phyloP scores from a whole-genome alignment of 2,329 filamentous ascomycete species.

The Tolypocladium inflatum region DNA sequence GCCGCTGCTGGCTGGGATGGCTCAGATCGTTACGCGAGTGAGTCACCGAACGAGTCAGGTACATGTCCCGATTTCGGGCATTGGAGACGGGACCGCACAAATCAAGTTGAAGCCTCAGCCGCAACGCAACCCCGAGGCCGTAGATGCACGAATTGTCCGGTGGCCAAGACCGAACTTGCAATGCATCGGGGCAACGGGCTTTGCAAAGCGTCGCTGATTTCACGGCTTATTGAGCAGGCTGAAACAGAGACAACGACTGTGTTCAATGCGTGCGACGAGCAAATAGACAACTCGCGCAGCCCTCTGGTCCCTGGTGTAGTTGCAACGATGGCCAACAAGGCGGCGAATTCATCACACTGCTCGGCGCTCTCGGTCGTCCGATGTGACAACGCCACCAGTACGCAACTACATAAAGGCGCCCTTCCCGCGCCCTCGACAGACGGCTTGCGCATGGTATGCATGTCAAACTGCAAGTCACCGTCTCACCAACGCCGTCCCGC shows the following conservation, averaged over 20 bases:
- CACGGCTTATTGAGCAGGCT: background rate
- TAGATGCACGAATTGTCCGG: background rate
- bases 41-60: too few species aligned
- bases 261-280: background rate
- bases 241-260: background rate
- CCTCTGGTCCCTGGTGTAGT: background rate
- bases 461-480: too few species aligned
- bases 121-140: background rate
- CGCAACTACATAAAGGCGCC: background rate
- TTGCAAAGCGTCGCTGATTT: background rate
- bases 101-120: background rate
- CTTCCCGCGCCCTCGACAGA: background rate
- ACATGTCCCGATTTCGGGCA: background rate
- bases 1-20: too few species aligned
- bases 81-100: background rate
- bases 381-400: background rate
- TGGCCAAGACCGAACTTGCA: background rate
- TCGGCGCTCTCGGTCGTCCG: conserved; percentile 1
- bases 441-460: background rate
- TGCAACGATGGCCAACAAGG: too few species aligned
- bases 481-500: background rate
- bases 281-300: background rate
- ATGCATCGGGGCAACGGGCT: background rate
- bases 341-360: background rate
- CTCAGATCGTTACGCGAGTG: too few species aligned